These are phyloP conservation scores for Phycomyces nitens DNA, from an alignment of 192 early-diverging fungal genomes.

Conservation along the genomic window DNA sequence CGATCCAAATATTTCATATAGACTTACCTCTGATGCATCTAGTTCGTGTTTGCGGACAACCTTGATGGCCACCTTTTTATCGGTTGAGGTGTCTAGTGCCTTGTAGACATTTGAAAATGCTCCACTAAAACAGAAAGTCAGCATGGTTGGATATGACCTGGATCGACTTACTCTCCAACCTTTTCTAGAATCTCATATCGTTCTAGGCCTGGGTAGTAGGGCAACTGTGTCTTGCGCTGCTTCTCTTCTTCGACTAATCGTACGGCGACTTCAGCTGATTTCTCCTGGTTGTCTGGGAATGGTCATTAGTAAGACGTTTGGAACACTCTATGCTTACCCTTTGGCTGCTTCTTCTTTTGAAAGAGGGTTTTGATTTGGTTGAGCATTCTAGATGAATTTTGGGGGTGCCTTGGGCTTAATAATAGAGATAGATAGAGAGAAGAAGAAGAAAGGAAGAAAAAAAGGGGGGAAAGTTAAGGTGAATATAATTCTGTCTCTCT, in stretches of 20 bases:
- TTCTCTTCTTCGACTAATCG: slow-evolving; percentile 52
- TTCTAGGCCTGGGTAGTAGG: slow-evolving; percentile 56
- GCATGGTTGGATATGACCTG: not conserved
- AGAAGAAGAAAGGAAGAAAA: not conserved
- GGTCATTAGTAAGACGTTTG: no score
- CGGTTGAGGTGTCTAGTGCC: slow-evolving; percentile 59
- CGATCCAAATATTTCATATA: not conserved
- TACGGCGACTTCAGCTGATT: slow-evolving; percentile 39
- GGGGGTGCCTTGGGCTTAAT: not conserved
- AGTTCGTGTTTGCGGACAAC: slow-evolving; percentile 73
- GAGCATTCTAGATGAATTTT: not conserved
- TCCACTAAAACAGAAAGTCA: slow-evolving; percentile 51
- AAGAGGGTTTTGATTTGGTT: slow-evolving; percentile 1
- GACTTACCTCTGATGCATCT: slow-evolving; percentile 60
- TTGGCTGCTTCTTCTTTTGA: not conserved
- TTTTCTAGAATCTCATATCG: slow-evolving; percentile 56
- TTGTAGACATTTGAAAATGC: slow-evolving; percentile 85
- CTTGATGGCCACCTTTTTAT: slow-evolving; percentile 80
- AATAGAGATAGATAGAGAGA: not conserved
- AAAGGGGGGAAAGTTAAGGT: not conserved
- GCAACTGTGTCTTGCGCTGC: slow-evolving; percentile 44
- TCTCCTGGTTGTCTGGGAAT: slow-evolving; percentile 2
- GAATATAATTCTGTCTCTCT: not conserved
- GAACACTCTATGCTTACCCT: not conserved
- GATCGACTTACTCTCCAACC: slow-evolving; percentile 63